Conservation (phyloP, 2,329 filamentous ascomycete species). For the Epichloe uncinata region DNA sequence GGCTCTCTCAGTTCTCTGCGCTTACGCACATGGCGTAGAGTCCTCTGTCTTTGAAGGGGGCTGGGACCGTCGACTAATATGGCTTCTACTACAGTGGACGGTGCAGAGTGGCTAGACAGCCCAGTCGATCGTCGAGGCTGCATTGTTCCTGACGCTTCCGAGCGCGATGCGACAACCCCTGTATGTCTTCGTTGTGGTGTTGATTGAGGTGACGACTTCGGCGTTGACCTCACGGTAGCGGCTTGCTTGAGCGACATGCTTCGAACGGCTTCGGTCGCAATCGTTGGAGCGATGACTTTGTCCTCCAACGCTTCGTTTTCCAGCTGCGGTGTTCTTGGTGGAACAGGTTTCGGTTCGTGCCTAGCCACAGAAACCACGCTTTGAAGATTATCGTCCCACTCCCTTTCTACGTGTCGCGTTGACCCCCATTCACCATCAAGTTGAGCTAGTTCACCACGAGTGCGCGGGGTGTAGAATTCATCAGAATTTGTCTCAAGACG, state of each 20-base stretch:
- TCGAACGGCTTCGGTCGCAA: constrained; percentile 36
- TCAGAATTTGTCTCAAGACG: constrained; percentile 27
- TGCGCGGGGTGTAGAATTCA: constrained; percentile 27
- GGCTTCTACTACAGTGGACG: constrained; percentile 45
- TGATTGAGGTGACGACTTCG: constrained; percentile 21
- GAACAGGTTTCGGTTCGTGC: constrained; percentile 15
- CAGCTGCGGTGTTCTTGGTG: background rate
- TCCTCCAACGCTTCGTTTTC: constrained; percentile 30
- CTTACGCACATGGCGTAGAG: constrained; percentile 49
- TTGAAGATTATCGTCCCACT: constrained; percentile 41
- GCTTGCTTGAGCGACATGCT: constrained; percentile 33
- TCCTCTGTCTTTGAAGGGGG: constrained; percentile 32
- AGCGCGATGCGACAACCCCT: constrained; percentile 20
- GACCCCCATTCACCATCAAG: constrained; percentile 49
- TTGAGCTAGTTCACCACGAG: constrained; percentile 35
- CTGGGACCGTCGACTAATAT: constrained; percentile 37
- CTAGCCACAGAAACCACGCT: constrained; percentile 42
- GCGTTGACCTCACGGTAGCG: constrained; percentile 22
- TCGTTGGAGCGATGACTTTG: constrained; percentile 33
- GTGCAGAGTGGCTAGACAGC: constrained; percentile 39
- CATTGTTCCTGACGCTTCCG: constrained; percentile 26
- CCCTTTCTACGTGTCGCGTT: constrained; percentile 33
- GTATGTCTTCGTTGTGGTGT: constrained; percentile 8
- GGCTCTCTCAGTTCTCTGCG: constrained; percentile 37
- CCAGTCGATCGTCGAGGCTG: constrained; percentile 37